These are phyloP conservation scores for Lachnellula cervina DNA, from an alignment of 2,329 filamentous ascomycete species.

Conservation along the genomic window DNA sequence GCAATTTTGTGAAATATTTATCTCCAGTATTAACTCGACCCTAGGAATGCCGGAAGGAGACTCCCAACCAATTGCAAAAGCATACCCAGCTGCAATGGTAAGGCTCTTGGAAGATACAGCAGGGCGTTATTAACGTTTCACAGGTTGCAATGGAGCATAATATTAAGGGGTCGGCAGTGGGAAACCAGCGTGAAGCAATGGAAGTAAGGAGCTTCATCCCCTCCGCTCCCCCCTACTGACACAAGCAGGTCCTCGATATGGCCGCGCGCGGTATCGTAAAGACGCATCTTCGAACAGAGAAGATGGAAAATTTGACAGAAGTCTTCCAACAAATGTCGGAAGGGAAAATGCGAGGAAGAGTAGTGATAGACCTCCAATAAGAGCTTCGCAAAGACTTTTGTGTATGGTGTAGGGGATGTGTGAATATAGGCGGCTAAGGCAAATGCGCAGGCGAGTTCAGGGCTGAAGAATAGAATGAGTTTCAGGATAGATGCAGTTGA, in stretches of 20 bases:
- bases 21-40: not conserved
- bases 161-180: conserved; percentile 47
- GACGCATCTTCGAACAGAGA: conserved; percentile 40
- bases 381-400: not conserved
- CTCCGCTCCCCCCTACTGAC: not conserved
- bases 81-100: conserved; percentile 37
- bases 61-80: conserved; percentile 39
- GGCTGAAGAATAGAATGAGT: not conserved
- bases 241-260: conserved; percentile 37
- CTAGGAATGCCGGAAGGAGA: conserved; percentile 40
- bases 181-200: conserved; percentile 45
- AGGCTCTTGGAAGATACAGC: not conserved
- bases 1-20: not conserved
- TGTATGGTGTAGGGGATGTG: not conserved
- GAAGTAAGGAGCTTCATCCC: conserved; percentile 26
- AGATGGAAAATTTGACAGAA: conserved; percentile 42
- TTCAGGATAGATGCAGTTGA: not conserved
- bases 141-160: conserved; percentile 37
- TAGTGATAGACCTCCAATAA: conserved; percentile 41
- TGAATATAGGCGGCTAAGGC: not conserved
- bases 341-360: conserved; percentile 41
- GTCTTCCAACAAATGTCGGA: conserved; percentile 42
- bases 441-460: not conserved
- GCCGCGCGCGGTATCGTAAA: conserved; percentile 44
- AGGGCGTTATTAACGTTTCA: not conserved